phyloP scores from a whole-genome alignment of 78 protist species.

The Emiliania huxleyi region DNA sequence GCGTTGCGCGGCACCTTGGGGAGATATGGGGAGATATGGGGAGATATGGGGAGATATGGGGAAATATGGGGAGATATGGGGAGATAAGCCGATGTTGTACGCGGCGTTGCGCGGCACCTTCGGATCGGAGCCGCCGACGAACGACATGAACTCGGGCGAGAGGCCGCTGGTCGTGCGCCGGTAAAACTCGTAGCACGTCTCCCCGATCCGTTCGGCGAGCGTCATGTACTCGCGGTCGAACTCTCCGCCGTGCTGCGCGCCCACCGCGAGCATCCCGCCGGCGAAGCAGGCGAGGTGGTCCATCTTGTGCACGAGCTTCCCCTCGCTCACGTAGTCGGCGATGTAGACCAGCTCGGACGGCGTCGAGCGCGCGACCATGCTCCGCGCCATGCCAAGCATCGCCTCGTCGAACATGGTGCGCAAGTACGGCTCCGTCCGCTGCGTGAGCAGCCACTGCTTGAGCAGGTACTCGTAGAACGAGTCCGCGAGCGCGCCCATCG shows the following conservation, averaged over 20 bases:
- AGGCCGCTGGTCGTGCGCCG: slow-evolving; percentile 38
- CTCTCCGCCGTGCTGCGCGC: slow-evolving; percentile 24
- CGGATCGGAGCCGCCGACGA: background rate
- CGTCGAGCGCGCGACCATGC: background rate
- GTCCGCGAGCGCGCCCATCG: slow-evolving; percentile 66
- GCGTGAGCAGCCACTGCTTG: slow-evolving; percentile 40
- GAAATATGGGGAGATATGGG: too few relatives aligned
- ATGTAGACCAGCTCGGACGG: background rate
- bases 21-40: too few relatives aligned
- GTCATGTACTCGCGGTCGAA: background rate
- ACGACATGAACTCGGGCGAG: slow-evolving; percentile 53
- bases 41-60: too few relatives aligned
- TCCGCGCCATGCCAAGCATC: background rate
- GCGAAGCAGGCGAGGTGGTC: slow-evolving; percentile 89
- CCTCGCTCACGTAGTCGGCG: background rate
- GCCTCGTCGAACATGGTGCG: background rate
- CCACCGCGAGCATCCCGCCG: slow-evolving; percentile 84
- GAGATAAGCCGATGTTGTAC: too few relatives aligned
- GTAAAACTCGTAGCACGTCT: slow-evolving; percentile 63
- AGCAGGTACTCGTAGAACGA: slow-evolving; percentile 83
- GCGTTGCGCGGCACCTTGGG: too few relatives aligned
- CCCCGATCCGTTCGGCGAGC: slow-evolving; percentile 38
- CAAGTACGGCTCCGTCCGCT: background rate
- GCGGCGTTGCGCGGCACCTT: background rate
- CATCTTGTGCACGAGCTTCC: slow-evolving; percentile 50